Evolutionary conservation across 371 early-diverging fungal genomes (phyloP).

Genomic region (Mucor plumbeus): DNA sequence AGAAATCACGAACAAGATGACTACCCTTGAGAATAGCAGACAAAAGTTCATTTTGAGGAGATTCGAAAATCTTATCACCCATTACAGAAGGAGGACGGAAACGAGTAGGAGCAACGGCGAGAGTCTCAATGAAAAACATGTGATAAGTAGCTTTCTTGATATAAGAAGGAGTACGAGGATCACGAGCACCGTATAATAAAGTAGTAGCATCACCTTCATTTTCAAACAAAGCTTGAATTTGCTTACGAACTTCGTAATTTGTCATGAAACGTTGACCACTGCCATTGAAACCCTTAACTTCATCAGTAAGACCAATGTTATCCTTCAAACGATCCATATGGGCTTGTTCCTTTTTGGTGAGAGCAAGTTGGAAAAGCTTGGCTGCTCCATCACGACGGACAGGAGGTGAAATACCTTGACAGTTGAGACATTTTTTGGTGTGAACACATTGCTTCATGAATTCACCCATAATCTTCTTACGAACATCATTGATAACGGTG

Average conservation of each 20-base stretch:
- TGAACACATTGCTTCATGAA: conserved; percentile 67
- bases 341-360: conserved; percentile 72
- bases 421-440: conserved; percentile 78
- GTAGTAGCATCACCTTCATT: conserved; percentile 77
- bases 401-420: conserved; percentile 79
- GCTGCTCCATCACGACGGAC: conserved; percentile 85
- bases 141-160: conserved; percentile 60
- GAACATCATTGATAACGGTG: conserved; percentile 75
- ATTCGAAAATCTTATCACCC: conserved; percentile 91
- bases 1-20: conserved; percentile 69
- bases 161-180: conserved; percentile 55
- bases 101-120: conserved; percentile 96
- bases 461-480: conserved; percentile 77
- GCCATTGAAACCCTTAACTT: conserved; percentile 40
- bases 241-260: conserved; percentile 81
- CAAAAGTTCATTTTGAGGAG: conserved; percentile 92
- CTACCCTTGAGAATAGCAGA: conserved; percentile 86
- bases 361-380: conserved; percentile 87
- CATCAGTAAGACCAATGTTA: conserved; percentile 29
- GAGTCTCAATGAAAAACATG: conserved; percentile 95
- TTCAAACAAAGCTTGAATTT: conserved; percentile 75
- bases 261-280: conserved; percentile 69
- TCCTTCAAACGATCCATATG: conserved; percentile 57
- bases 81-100: conserved; percentile 96
- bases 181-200: conserved; percentile 79